phyloP scores from a whole-genome alignment of 1,139 yeast species.

The Candida sp. region DNA sequence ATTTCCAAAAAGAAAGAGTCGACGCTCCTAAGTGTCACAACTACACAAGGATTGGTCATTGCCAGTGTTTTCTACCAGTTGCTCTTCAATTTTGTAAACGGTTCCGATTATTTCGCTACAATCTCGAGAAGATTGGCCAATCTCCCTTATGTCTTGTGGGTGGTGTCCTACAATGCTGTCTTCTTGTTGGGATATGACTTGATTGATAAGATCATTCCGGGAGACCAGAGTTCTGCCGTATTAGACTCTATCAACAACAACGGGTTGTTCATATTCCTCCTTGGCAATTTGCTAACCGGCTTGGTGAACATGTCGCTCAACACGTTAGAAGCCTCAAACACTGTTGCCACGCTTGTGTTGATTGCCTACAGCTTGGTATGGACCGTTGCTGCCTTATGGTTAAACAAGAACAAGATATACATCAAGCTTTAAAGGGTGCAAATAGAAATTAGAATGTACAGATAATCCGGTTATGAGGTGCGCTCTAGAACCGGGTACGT shows the following conservation, averaged over 20 bases:
- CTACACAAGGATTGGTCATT: constrained; percentile 52
- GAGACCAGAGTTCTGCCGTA: constrained; percentile 41
- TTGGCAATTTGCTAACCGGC: constrained; percentile 86
- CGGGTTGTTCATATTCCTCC: constrained; percentile 73
- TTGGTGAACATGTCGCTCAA: constrained; percentile 72
- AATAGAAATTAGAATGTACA: not conserved
- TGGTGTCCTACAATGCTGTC: constrained; percentile 75
- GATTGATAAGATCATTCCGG: constrained; percentile 18
- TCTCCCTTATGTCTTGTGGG: constrained; percentile 85
- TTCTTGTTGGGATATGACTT: constrained; percentile 28
- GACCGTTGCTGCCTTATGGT: constrained; percentile 27
- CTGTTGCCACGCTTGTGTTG: constrained; percentile 32
- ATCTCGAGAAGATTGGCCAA: constrained; percentile 91
- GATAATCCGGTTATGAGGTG: not conserved
- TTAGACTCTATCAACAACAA: constrained; percentile 76
- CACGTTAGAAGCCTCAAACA: constrained; percentile 57
- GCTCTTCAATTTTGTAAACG: constrained; percentile 39
- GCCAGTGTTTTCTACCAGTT: constrained; percentile 44
- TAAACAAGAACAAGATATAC: constrained; percentile 38
- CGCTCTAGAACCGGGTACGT: not conserved
- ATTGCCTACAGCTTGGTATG: constrained; percentile 42
- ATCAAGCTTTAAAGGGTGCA: constrained; percentile 31
- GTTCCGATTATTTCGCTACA: constrained; percentile 45
- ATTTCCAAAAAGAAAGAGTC: constrained; percentile 9
- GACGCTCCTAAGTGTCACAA: constrained; percentile 44